Base-by-base conservation (phyloP, 2,329 filamentous ascomycete species). In the Penicillium frequentans region DNA sequence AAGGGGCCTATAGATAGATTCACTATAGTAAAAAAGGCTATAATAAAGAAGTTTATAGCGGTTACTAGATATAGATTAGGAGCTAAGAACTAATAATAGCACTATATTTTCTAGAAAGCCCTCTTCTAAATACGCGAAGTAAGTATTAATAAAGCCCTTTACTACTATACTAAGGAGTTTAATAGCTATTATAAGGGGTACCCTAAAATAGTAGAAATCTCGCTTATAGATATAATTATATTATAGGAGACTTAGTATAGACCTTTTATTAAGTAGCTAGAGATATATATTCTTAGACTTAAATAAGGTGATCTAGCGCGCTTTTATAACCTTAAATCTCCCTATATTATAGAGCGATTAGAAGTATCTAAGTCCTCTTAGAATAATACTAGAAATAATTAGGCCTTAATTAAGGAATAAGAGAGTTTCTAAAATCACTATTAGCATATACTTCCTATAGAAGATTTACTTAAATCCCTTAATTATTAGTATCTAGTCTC, bases 91-190 rank as follows among this genome's bases (percentile, higher is more conserved):
- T 54, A 62, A 52, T 52, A 49, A n/a, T 54, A 60, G 24, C 57
- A 29, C 27, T 55, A 57, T 14, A 54, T n/a, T n/a, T n/a, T 52
- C 35, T 63, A 50, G 63, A 65, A 61, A 43, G 57, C 44, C 16
- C 37, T 66, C 24, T 62, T 52, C 31, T 2, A n/a, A n/a, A 63
- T 66, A 42, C 57, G 56, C 35, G 37, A 58, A 44, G 54, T 39
- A 26, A 48, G 60, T 16, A 43, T 60, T 49, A 19, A 57, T 27
- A 63, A 63, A 57, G 31, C 59, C 19, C 60, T 64, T 29, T 44
- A 52, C n/a, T 65, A 64, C 56, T 58, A 59, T 11, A 57, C 58
- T 1, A 62, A 62, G 31, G 58, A 65, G 49, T 64, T 64, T 45
- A 59, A 65, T 43, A 55, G 47, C 26, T 64, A 49, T 33, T 62